These are phyloP conservation scores for Suhomyces prunicola DNA, from an alignment of 805 yeast genomes.

Conservation along the genomic window DNA sequence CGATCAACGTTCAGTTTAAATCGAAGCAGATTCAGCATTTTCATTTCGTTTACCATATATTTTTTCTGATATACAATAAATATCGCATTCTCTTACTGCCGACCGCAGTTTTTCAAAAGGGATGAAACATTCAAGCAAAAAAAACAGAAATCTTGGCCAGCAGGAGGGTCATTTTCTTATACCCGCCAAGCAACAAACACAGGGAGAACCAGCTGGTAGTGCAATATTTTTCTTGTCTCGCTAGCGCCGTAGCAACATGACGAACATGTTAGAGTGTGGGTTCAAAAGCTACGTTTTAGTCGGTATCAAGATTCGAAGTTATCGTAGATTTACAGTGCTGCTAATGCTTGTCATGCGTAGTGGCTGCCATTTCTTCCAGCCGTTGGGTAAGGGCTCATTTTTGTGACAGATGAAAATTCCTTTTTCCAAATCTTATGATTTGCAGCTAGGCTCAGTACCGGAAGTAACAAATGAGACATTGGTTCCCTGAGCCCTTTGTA, in stretches of 20 bases:
- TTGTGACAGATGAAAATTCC: background rate
- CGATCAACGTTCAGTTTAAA: background rate
- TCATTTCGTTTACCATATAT: background rate
- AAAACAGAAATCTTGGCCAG: background rate
- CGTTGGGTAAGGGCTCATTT: background rate
- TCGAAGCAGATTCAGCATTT: background rate
- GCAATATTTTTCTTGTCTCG: background rate
- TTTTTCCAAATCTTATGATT: background rate
- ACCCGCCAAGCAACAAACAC: background rate
- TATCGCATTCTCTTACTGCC: background rate
- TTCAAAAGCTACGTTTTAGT: background rate
- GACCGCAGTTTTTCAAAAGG: background rate
- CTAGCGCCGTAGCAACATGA: background rate
- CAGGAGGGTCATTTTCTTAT: background rate
- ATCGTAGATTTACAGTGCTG: background rate
- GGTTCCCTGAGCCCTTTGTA: background rate
- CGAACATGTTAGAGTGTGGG: background rate
- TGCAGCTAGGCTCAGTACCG: background rate
- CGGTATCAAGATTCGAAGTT: background rate
- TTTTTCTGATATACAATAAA: background rate
- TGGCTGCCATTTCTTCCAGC: background rate
- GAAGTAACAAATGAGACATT: background rate
- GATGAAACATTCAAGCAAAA: background rate
- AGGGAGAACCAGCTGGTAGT: background rate
- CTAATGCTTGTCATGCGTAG: background rate